Base-by-base conservation (phyloP, 768 basidiomycete genomes). In the Porpolomopsis calyptriformis region DNA sequence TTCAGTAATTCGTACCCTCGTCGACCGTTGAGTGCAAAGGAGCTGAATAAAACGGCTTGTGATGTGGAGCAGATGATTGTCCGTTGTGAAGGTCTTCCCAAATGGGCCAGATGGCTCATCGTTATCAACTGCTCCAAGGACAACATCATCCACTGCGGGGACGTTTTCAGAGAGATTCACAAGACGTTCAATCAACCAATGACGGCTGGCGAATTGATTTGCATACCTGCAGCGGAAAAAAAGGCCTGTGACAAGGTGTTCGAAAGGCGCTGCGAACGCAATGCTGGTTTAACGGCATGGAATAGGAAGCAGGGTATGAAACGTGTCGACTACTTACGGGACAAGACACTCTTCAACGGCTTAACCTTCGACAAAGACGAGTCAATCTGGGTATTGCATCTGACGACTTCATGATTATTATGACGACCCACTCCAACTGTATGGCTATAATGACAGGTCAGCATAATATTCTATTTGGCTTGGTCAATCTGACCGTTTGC, bases 151-250 rank as follows among this genome's bases (percentile, higher is more conserved):
- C 61, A 71, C 11, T 73, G 77, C 53, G 66, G 73, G 19, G 80
- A 83, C 43, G 69, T 84, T 26, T 78, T 81, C 55, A 58, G 70
- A 45, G 73, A 70, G 8, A 78, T 84, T 22, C 71, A 76, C 54
- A 66, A 72, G 35, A 60, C 67, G 4, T 76, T 72, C 49, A 58
- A 69, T 39, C 58, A 63, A 29, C 65, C 63, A 6, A 60, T 82
- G 56, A 52, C 54, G 19, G 63, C 68, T 26, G 78, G 82, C 53
- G 61, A 47, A 48, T 46, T 35, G 45, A 55, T 34, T 56, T 56
- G 24, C 27, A 54, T 53, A 45, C 51, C 49, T 12, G 33, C 40
- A 23, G 53, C 25, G 25, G 34, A 53, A 25, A 51, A 51, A 42
- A 39, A 49, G 4, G 60, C 53, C 33, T 74, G 71, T 53, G 59